phyloP scores from a whole-genome alignment of 495 filamentous ascomycete species.

The Ramalina intermedia region DNA sequence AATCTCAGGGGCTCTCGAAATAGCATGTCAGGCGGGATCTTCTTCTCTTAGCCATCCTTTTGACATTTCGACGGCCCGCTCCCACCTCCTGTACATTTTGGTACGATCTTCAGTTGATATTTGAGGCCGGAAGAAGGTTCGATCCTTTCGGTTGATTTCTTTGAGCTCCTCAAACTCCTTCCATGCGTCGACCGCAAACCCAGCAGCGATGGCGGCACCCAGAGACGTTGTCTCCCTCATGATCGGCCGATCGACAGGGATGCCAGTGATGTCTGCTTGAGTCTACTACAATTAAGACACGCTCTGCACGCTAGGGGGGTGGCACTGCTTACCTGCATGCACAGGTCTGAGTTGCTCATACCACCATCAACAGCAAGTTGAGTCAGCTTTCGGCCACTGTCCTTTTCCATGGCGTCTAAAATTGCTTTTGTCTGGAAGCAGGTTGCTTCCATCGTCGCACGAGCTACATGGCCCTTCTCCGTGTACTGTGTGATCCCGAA shows the following conservation, averaged over 20 bases:
- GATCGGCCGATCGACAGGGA: conserved; percentile 71
- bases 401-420: conserved; percentile 85
- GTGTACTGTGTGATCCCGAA: conserved; percentile 91
- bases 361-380: conserved; percentile 83
- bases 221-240: conserved; percentile 94
- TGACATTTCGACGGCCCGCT: conserved; percentile 80
- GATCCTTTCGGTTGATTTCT: conserved; percentile 60
- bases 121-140: conserved; percentile 57
- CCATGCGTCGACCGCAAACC: conserved; percentile 77
- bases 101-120: conserved; percentile 44
- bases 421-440: conserved; percentile 95
- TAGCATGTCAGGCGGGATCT: not conserved
- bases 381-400: conserved; percentile 63
- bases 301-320: not conserved
- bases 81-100: conserved; percentile 67
- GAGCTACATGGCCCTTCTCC: conserved; percentile 76
- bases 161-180: conserved; percentile 62
- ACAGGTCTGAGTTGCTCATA: conserved; percentile 84
- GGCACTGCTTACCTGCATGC: conserved; percentile 60
- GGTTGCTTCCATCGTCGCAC: conserved; percentile 86
- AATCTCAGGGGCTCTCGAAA: too few relatives aligned
- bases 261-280: conserved; percentile 80
- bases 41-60: conserved; percentile 51
- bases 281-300: conserved; percentile 32
- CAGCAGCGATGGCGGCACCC: conserved; percentile 87